Conservation (phyloP, 192 early-diverging fungal species). For the Mortierella hygrophila region DNA sequence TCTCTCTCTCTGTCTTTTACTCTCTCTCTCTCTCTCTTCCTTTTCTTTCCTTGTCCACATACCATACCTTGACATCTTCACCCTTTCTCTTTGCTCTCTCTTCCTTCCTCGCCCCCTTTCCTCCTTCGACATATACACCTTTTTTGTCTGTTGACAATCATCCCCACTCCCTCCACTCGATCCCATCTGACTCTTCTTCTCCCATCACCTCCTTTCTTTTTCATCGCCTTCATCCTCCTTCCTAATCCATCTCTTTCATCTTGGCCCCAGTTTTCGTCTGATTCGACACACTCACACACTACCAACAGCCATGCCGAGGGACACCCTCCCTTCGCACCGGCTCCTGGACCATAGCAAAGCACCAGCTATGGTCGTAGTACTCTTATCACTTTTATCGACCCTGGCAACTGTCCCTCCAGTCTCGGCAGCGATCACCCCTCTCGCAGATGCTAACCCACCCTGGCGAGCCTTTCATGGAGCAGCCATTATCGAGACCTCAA, state of each 20-base stretch:
- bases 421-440: constrained; percentile 11
- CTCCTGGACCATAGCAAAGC: background rate
- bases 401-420: background rate
- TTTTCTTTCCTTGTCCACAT: background rate
- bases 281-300: background rate
- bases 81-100: background rate
- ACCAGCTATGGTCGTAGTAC: background rate
- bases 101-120: background rate
- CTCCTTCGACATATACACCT: too few relatives aligned
- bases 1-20: background rate
- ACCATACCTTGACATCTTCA: background rate
- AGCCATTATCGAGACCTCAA: constrained; percentile 50
- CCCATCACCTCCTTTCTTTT: constrained; percentile 1
- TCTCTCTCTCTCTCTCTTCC: background rate
- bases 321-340: constrained; percentile 8
- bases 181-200: background rate
- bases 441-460: constrained; percentile 17
- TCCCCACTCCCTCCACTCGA: too few relatives aligned
- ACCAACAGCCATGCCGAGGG: constrained; percentile 23
- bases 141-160: background rate
- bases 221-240: background rate
- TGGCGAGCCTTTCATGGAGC: constrained; percentile 42
- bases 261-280: background rate
- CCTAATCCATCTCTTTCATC: background rate
- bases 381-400: background rate